Evolutionary conservation across 805 yeast genomes (phyloP).

Genomic region (Lipomyces kockii): DNA sequence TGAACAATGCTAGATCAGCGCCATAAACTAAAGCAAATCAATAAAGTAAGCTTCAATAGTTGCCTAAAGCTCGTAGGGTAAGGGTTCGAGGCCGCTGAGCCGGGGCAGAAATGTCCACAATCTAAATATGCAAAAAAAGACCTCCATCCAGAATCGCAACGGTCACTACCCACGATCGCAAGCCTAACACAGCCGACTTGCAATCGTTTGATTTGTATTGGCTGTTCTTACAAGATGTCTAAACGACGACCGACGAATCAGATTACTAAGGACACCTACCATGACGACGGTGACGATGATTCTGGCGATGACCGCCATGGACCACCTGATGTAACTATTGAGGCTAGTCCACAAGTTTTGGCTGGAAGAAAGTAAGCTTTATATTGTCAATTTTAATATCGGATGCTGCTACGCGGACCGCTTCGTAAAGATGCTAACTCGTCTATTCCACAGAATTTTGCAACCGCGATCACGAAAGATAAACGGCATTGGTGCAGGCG

Average conservation of each 20-base stretch:
- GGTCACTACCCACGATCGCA: background rate
- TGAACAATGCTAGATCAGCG: background rate
- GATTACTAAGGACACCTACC: conserved; percentile 20
- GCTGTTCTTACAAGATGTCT: conserved; percentile 19
- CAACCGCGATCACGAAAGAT: conserved; percentile 12
- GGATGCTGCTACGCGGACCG: background rate
- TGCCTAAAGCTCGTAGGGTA: background rate
- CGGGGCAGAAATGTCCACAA: background rate
- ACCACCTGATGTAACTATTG: conserved; percentile 25
- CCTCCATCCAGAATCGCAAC: background rate
- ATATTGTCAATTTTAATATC: background rate
- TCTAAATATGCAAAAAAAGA: background rate
- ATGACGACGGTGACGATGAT: conserved; percentile 14
- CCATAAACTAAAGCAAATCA: no score
- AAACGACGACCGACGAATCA: conserved; percentile 28
- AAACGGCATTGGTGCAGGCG: background rate
- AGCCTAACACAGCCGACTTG: background rate
- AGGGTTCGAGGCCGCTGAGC: background rate
- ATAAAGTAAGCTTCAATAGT: background rate
- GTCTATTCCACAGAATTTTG: background rate
- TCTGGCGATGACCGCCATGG: conserved; percentile 34
- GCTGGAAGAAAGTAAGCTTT: conserved; percentile 31
- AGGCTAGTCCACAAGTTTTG: conserved; percentile 27
- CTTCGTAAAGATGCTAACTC: background rate
- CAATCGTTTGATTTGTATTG: background rate